phyloP scores from a whole-genome alignment of 495 filamentous ascomycete genomes.

The Hypomontagnella monticulosa region DNA sequence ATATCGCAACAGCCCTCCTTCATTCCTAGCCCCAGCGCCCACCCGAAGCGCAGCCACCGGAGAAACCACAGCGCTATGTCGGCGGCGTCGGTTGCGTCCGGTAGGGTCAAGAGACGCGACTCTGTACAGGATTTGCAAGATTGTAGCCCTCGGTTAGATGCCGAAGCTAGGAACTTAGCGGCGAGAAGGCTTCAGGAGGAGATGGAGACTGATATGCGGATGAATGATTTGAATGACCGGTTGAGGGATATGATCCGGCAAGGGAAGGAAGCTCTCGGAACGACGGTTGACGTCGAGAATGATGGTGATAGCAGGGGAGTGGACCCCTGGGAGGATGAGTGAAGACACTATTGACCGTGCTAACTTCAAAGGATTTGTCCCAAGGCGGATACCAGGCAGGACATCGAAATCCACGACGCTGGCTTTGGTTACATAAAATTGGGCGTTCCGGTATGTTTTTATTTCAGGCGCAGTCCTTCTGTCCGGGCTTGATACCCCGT shows the following conservation, averaged over 20 bases:
- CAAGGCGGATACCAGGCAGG: neutral
- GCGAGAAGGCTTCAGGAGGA: slow-evolving; percentile 74
- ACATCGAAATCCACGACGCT: neutral
- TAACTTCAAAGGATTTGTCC: slow-evolving; percentile 3
- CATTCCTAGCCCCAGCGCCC: slow-evolving; percentile 43
- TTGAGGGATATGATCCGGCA: slow-evolving; percentile 87
- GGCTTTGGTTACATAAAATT: slow-evolving; percentile 2
- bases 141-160: slow-evolving; percentile 54
- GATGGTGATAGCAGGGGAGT: slow-evolving; percentile 19
- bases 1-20: slow-evolving; percentile 42
- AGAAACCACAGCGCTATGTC: slow-evolving; percentile 50
- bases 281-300: slow-evolving; percentile 74
- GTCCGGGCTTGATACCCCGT: slow-evolving; percentile 22
- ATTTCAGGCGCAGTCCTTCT: slow-evolving; percentile 9
- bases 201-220: slow-evolving; percentile 77
- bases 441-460: slow-evolving; percentile 19
- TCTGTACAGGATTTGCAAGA: slow-evolving; percentile 46
- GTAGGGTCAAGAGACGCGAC: slow-evolving; percentile 30
- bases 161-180: slow-evolving; percentile 74
- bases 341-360: neutral
- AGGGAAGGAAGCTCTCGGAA: slow-evolving; percentile 85
- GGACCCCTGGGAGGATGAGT: slow-evolving; percentile 52
- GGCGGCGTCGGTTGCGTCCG: slow-evolving; percentile 34
- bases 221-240: slow-evolving; percentile 79
- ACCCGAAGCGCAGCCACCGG: slow-evolving; percentile 43